A percentile compares a stretch with the other conserved stretches of the same genome.
Conservation (phyloP, 2,329 filamentous ascomycete genomes). For the Penicillium thymicola region DNA sequence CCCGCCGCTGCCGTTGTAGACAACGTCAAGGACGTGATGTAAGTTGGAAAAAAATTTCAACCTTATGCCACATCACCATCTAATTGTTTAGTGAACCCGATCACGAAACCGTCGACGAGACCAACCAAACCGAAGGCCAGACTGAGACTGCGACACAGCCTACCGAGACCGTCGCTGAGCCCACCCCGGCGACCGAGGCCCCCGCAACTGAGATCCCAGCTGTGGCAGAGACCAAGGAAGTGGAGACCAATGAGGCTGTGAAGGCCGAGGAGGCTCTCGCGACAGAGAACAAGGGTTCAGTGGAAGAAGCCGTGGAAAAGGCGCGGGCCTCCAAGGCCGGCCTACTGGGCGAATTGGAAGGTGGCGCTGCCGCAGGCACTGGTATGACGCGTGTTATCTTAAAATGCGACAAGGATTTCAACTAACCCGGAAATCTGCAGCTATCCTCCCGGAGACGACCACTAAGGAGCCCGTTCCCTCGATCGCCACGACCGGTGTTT, state of each 20-base stretch:
- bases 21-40: constrained; percentile 30
- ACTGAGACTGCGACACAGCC: constrained; percentile 8
- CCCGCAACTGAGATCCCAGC: constrained; percentile 5
- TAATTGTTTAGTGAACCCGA: constrained; percentile 19
- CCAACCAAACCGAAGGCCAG: constrained; percentile 20
- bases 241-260: constrained; percentile 7
- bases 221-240: constrained; percentile 11
- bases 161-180: constrained; percentile 8
- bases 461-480: constrained; percentile 21
- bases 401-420: not conserved
- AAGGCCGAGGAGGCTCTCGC: constrained; percentile 9
- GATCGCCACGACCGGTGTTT: constrained; percentile 4
- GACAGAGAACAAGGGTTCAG: constrained; percentile 9
- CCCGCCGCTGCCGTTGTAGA: constrained; percentile 19
- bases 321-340: constrained; percentile 23
- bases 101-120: constrained; percentile 23
- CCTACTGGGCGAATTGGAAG: constrained; percentile 16
- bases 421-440: constrained; percentile 7
- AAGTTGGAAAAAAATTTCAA: constrained; percentile 17
- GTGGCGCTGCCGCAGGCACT: constrained; percentile 14
- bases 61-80: not conserved
- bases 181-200: not conserved
- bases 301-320: constrained; percentile 23
- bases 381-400: constrained; percentile 12
- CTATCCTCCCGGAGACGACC: constrained; percentile 20